These are phyloP conservation scores for Melanogaster broomeanus DNA, from an alignment of 768 basidiomycete species.

Conservation along the genomic window DNA sequence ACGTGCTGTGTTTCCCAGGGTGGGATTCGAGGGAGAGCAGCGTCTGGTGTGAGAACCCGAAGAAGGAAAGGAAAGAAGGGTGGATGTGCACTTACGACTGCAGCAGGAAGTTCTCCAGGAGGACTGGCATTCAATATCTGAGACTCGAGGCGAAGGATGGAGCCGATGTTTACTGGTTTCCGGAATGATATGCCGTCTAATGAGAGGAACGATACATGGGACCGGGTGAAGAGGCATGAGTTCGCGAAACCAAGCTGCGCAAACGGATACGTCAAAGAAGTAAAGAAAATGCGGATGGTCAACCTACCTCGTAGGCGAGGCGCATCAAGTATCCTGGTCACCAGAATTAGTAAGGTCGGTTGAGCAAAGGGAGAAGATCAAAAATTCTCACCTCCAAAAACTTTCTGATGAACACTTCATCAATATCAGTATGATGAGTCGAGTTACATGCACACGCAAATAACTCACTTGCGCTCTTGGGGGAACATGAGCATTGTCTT, in stretches of 20 bases:
- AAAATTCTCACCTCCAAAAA: slow-evolving; percentile 64
- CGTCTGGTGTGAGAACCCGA: background rate
- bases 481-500: slow-evolving; percentile 81
- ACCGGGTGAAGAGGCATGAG: slow-evolving; percentile 65
- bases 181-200: slow-evolving; percentile 80
- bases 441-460: background rate
- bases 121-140: slow-evolving; percentile 61
- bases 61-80: background rate
- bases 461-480: slow-evolving; percentile 75
- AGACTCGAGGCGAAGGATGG: slow-evolving; percentile 72
- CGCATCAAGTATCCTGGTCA: slow-evolving; percentile 54
- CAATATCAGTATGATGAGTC: background rate
- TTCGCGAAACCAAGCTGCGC: slow-evolving; percentile 72
- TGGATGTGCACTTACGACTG: slow-evolving; percentile 53
- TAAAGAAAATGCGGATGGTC: background rate
- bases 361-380: background rate
- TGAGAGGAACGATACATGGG: slow-evolving; percentile 69
- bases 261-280: background rate
- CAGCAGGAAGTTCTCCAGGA: slow-evolving; percentile 33
- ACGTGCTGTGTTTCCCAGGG: slow-evolving; percentile 51
- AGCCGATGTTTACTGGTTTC: slow-evolving; percentile 82
- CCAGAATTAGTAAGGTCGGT: background rate
- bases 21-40: background rate
- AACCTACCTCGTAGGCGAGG: slow-evolving; percentile 66
- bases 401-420: slow-evolving; percentile 72